phyloP scores from a whole-genome alignment of 1,284 basidiomycete genomes.

The Rhodotorula sp. region DNA sequence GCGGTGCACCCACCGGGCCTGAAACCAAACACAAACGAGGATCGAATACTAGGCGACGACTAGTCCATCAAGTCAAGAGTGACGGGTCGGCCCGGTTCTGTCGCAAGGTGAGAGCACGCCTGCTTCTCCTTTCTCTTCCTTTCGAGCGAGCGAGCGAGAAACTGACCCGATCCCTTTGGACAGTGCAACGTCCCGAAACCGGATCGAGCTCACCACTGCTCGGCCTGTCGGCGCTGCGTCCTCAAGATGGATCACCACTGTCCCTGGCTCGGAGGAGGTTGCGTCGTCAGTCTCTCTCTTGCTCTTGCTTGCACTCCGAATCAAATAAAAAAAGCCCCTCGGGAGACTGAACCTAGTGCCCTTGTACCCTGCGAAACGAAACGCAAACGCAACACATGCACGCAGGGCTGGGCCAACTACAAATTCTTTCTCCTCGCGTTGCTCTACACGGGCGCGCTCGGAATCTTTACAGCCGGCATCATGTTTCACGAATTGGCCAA shows the following conservation, averaged over 20 bases:
- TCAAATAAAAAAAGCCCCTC: too few species aligned
- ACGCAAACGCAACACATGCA: too few species aligned
- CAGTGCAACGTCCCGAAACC: conserved; percentile 45
- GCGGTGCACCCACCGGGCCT: too few species aligned
- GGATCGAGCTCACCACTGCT: conserved; percentile 47
- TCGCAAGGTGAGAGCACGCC: conserved; percentile 18
- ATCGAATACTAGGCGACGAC: not conserved
- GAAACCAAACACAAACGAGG: too few species aligned
- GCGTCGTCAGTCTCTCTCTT: conserved; percentile 44
- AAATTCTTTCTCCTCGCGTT: conserved; percentile 50
- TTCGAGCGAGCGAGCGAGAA: not conserved
- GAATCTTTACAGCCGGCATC: conserved; percentile 41
- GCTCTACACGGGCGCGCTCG: conserved; percentile 45
- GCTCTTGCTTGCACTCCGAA: too few species aligned
- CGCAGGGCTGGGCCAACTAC: conserved; percentile 46
- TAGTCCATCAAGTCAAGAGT: conserved; percentile 16
- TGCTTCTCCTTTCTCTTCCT: too few species aligned
- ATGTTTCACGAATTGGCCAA: conserved; percentile 42
- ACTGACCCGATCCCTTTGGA: not conserved
- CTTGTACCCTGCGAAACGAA: too few species aligned
- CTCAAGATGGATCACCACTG: conserved; percentile 47
- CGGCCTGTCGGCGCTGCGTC: conserved; percentile 43
- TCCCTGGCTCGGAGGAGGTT: conserved; percentile 47
- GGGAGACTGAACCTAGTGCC: too few species aligned
- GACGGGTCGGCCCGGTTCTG: conserved; percentile 28